Evolutionary conservation across 257 asterid species (phyloP).

Genomic region (Mentha longifolia): DNA sequence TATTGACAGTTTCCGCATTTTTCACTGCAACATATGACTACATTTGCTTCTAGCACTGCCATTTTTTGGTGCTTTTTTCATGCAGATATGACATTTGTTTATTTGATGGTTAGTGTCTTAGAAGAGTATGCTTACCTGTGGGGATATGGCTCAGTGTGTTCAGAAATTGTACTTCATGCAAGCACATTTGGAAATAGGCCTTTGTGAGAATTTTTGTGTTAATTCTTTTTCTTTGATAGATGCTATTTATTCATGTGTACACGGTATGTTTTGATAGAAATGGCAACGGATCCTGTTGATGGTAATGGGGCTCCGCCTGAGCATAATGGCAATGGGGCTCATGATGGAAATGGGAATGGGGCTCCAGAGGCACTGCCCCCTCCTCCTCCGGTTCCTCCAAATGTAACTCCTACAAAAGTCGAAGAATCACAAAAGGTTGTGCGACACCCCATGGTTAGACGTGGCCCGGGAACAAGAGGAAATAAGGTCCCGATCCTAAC

Average conservation of each 20-base stretch:
- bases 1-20: no score
- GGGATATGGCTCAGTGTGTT: neutral
- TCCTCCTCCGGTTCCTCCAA: conserved; percentile 79
- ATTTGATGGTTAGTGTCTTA: no score
- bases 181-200: neutral
- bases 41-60: no score
- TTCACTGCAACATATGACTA: no score
- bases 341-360: conserved; percentile 60
- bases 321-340: conserved; percentile 45
- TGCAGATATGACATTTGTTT: no score
- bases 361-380: conserved; percentile 68
- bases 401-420: conserved; percentile 58
- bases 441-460: conserved; percentile 79
- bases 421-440: conserved; percentile 52
- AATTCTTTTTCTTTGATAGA: neutral
- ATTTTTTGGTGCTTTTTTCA: no score
- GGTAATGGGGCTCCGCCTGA: conserved; percentile 47
- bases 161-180: neutral
- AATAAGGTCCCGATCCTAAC: conserved; percentile 72
- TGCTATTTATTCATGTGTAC: conserved; percentile 7
- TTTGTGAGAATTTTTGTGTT: neutral
- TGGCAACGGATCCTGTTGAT: conserved; percentile 45
- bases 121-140: no score
- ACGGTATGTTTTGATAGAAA: neutral
- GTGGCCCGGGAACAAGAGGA: conserved; percentile 72